Evolutionary conservation across 257 asterid species (phyloP).

Genomic region (Scutellaria baicalensis): DNA sequence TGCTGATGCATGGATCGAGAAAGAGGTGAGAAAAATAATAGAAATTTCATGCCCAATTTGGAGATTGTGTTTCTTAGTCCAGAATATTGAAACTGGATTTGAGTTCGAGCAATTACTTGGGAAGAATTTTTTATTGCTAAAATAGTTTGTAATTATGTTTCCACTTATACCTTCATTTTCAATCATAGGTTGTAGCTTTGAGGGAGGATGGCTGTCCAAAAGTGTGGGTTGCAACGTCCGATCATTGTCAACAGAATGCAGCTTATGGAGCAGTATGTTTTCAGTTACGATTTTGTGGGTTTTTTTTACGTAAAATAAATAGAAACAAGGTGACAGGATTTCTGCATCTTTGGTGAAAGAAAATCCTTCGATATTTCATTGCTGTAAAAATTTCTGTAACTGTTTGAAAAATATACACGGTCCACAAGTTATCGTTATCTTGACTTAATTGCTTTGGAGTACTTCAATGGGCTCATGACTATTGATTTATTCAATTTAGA

Average conservation of each 20-base stretch:
- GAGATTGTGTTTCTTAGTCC: background rate
- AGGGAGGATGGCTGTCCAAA: slow-evolving; percentile 93
- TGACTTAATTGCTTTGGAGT: background rate
- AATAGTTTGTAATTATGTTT: background rate
- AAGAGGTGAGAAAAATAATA: slow-evolving; percentile 58
- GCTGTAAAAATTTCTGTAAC: background rate
- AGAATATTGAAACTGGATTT: background rate
- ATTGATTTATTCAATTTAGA: background rate
- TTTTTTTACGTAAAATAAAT: background rate
- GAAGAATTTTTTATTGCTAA: background rate
- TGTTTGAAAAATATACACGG: background rate
- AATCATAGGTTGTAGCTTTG: slow-evolving; percentile 67
- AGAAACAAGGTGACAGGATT: background rate
- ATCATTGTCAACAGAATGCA: slow-evolving; percentile 74
- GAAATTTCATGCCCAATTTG: background rate
- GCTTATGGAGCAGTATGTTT: slow-evolving; percentile 87
- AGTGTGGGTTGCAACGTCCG: slow-evolving; percentile 98
- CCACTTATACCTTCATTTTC: background rate
- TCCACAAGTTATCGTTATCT: background rate
- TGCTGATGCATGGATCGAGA: slow-evolving; percentile 98
- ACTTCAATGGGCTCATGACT: background rate
- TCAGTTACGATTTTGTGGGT: background rate
- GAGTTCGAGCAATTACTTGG: background rate
- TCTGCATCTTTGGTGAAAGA: background rate
- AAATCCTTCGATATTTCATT: background rate